Conservation (phyloP, 768 basidiomycete species). For the Hemileccinum rubropunctum region DNA sequence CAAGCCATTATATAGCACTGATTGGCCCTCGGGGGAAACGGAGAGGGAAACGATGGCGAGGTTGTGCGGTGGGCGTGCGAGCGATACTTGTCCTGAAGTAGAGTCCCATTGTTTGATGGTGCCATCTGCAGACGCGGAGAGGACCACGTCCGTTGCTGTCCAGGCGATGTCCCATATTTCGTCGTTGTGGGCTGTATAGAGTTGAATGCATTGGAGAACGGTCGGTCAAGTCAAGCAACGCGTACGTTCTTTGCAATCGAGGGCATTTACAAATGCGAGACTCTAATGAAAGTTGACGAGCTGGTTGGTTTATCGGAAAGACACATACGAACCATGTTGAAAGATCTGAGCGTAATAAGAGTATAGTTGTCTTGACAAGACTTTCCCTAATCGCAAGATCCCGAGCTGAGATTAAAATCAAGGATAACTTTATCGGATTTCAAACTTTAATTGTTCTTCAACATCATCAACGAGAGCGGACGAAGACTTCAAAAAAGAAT, state of each 20-base stretch:
- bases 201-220: constrained; percentile 2
- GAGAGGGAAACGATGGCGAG: constrained; percentile 85
- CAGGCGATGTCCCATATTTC: constrained; percentile 77
- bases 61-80: constrained; percentile 68
- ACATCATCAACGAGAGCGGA: constrained; percentile 94
- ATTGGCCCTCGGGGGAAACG: constrained; percentile 59
- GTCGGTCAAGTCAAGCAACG: constrained; percentile 14
- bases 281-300: constrained; percentile 44
- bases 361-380: neutral
- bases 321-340: constrained; percentile 29
- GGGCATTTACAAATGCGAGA: constrained; percentile 68
- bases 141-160: constrained; percentile 59
- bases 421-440: constrained; percentile 24
- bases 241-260: constrained; percentile 77
- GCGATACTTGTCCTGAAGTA: constrained; percentile 58
- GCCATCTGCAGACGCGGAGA: constrained; percentile 80
- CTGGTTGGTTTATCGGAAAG: constrained; percentile 1
- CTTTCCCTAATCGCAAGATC: constrained; percentile 32
- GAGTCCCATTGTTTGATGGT: constrained; percentile 72
- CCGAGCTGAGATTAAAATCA: constrained; percentile 57
- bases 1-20: constrained; percentile 74
- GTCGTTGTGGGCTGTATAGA: constrained; percentile 64
- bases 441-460: constrained; percentile 58
- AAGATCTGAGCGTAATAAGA: neutral
- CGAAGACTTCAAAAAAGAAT: constrained; percentile 55